A percentile compares a stretch with the other conserved stretches of the same genome.
These are phyloP conservation scores for Carex arenaria DNA, from an alignment of 202 grass and related monocot genomes.

Conservation along the genomic window DNA sequence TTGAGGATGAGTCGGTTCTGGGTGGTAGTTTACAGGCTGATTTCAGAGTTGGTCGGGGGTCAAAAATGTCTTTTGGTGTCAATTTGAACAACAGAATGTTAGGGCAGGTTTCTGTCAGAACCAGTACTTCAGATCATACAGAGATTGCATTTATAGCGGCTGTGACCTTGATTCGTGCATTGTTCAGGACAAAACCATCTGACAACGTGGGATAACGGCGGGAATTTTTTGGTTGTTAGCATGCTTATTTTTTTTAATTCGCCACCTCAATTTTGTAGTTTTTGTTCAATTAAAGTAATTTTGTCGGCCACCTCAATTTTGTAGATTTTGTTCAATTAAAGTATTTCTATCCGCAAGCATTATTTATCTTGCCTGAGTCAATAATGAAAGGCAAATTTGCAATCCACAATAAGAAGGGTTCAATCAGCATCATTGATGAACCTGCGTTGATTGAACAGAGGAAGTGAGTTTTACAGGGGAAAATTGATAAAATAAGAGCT, in stretches of 20 bases:
- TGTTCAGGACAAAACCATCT: constrained; percentile 48
- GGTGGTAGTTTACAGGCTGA: constrained; percentile 59
- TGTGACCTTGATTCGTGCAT: constrained; percentile 56
- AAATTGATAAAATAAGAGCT: background rate
- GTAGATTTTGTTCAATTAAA: background rate
- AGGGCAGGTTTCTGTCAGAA: constrained; percentile 54
- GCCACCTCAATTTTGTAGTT: constrained; percentile 12
- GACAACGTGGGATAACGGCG: constrained; percentile 25
- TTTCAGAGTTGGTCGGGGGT: constrained; percentile 50
- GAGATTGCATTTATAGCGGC: constrained; percentile 55
- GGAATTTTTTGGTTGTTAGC: background rate
- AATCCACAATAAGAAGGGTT: background rate
- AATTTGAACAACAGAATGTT: constrained; percentile 76
- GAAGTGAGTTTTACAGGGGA: background rate
- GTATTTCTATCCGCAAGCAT: background rate
- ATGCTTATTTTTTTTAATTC: background rate
- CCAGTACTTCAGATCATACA: constrained; percentile 61
- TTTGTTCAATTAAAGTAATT: background rate
- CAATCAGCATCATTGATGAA: background rate
- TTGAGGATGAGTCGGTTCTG: constrained; percentile 61
- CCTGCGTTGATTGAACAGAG: background rate
- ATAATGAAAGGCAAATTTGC: constrained; percentile 7
- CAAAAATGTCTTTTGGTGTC: constrained; percentile 53
- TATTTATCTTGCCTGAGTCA: background rate
- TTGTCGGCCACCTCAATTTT: background rate